phyloP scores from a whole-genome alignment of 371 early-diverging fungal genomes.

The Mucor saturninus region DNA sequence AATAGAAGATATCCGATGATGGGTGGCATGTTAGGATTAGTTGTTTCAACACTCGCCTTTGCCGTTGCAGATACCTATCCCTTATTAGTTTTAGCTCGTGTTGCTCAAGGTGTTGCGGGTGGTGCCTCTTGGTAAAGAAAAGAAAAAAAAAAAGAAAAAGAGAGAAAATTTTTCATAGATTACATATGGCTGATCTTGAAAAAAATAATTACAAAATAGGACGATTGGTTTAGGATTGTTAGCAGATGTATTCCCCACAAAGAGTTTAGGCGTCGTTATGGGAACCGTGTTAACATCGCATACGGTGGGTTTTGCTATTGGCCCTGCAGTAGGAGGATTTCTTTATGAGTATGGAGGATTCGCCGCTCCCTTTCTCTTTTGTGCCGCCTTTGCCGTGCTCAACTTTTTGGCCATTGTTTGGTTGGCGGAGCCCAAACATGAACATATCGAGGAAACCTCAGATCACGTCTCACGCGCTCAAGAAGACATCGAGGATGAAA shows the following conservation, averaged over 20 bases:
- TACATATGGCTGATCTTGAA: not conserved
- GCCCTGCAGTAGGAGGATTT: conserved; percentile 81
- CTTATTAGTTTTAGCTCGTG: conserved; percentile 73
- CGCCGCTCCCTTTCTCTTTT: conserved; percentile 76
- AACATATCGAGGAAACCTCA: conserved; percentile 15
- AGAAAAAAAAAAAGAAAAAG: not conserved
- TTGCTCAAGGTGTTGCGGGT: conserved; percentile 80
- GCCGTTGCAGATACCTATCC: conserved; percentile 69
- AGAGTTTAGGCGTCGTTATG: conserved; percentile 76
- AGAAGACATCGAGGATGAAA: conserved; percentile 28
- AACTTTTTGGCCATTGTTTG: conserved; percentile 72
- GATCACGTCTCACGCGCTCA: conserved; percentile 33
- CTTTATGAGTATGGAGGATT: conserved; percentile 73
- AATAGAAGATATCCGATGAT: conserved; percentile 82
- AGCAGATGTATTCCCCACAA: conserved; percentile 79
- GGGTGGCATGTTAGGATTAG: conserved; percentile 71
- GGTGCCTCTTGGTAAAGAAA: conserved; percentile 77
- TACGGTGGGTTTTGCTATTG: conserved; percentile 74
- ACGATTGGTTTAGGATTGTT: conserved; percentile 77
- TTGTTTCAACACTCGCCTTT: conserved; percentile 71
- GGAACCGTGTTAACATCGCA: conserved; percentile 75
- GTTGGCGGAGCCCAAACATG: conserved; percentile 60
- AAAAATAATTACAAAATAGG: conserved; percentile 32
- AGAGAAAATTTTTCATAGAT: not conserved
- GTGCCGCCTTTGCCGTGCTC: conserved; percentile 67